Evolutionary conservation across 1,284 basidiomycete species (phyloP).

Genomic region (Nidula niveotomentosa): DNA sequence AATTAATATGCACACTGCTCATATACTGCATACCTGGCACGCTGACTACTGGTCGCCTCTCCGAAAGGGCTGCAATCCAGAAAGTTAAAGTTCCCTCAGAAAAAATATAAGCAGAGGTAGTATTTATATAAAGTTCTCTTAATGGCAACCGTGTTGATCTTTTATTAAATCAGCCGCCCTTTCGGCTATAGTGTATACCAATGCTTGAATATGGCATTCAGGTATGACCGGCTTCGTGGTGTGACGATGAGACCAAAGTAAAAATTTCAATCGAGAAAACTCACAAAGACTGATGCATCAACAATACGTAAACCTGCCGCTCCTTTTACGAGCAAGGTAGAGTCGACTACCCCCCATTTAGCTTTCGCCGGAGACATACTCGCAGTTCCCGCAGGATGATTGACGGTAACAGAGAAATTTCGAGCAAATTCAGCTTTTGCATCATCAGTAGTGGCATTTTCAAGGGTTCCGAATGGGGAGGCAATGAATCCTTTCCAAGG

Average conservation of each 20-base stretch:
- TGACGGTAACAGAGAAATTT: conserved; percentile 13
- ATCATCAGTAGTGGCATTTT: neutral
- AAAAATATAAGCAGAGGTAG: too few species aligned
- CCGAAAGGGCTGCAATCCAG: too few species aligned
- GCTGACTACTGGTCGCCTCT: too few species aligned
- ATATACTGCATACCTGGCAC: too few species aligned
- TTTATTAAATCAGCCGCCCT: conserved; percentile 17
- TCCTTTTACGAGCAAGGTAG: conserved; percentile 19
- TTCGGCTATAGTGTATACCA: conserved; percentile 18
- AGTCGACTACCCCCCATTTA: conserved; percentile 17
- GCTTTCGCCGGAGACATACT: conserved; percentile 15
- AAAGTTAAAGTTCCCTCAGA: too few species aligned
- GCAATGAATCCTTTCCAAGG: neutral
- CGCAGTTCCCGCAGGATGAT: conserved; percentile 20
- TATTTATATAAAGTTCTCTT: neutral
- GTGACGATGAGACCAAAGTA: neutral
- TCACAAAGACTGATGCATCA: conserved; percentile 20
- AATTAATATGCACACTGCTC: too few species aligned
- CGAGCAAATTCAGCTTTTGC: conserved; percentile 7
- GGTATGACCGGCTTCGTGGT: neutral
- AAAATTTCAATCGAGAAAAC: neutral
- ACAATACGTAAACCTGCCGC: conserved; percentile 19
- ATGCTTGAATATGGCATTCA: conserved; percentile 15
- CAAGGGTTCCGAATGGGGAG: neutral
- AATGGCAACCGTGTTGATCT: neutral